These are phyloP conservation scores for Westerdykella aurantiaca DNA, from an alignment of 2,329 filamentous ascomycete genomes.

Conservation along the genomic window DNA sequence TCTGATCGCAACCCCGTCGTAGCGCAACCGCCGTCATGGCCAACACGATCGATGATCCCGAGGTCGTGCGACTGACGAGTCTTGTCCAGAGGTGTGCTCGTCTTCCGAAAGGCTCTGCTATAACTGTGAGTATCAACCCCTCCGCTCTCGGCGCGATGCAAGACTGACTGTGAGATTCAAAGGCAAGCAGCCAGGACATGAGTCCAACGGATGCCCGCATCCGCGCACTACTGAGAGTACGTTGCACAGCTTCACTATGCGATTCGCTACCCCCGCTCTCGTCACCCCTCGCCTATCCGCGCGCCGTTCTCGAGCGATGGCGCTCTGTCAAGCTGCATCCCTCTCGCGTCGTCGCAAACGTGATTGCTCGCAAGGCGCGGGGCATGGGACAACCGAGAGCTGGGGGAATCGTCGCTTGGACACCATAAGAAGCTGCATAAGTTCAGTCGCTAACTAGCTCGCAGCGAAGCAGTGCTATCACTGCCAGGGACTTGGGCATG, in stretches of 20 bases:
- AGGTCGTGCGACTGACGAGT: conserved; percentile 18
- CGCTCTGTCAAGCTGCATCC: neutral
- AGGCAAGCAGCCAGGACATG: conserved; percentile 89
- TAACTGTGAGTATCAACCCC: conserved; percentile 66
- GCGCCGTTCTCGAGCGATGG: neutral
- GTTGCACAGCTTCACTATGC: conserved; percentile 23
- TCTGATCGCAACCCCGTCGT: conserved; percentile 9
- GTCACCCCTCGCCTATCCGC: conserved; percentile 1
- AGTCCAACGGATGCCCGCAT: conserved; percentile 95
- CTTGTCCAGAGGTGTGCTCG: conserved; percentile 75
- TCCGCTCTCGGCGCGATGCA: neutral
- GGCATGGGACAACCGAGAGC: no score
- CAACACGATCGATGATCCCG: neutral
- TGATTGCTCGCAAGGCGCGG: no score
- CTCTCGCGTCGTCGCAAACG: no score
- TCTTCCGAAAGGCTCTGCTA: conserved; percentile 98
- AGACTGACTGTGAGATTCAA: conserved; percentile 6
- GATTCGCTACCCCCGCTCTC: conserved; percentile 1
- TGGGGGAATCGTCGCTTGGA: no score
- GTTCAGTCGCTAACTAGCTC: neutral
- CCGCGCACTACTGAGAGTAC: conserved; percentile 89
- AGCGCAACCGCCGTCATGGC: conserved; percentile 15
- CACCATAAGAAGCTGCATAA: no score
- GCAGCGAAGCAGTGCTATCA: conserved; percentile 98
- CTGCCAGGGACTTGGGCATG: conserved; percentile 96